phyloP scores from a whole-genome alignment of 805 yeast genomes.

The Candida koratica region DNA sequence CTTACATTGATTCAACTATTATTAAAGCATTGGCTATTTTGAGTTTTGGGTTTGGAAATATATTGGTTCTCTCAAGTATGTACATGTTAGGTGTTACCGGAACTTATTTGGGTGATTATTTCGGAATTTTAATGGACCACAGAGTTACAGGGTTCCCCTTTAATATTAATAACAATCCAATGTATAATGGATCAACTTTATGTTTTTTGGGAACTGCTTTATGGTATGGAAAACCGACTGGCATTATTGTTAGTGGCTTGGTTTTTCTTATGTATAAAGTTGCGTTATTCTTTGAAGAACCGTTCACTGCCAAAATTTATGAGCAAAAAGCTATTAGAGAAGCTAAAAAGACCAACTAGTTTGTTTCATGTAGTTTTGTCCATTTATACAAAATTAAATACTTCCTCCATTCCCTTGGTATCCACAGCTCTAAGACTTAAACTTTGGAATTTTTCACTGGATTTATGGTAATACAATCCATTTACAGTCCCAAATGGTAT shows the following conservation, averaged over 20 bases:
- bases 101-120: conserved; percentile 94
- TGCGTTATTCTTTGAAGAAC: conserved; percentile 89
- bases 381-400: conserved; percentile 11
- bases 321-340: conserved; percentile 31
- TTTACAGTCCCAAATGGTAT: conserved; percentile 60
- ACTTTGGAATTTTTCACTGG: conserved; percentile 78
- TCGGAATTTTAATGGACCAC: conserved; percentile 89
- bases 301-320: conserved; percentile 89
- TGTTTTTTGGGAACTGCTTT: conserved; percentile 89
- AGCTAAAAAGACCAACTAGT: conserved; percentile 5
- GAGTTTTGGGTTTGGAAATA: conserved; percentile 65
- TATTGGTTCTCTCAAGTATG: conserved; percentile 83
- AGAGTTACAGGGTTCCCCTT: conserved; percentile 93
- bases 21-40: conserved; percentile 51
- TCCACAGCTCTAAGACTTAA: conserved; percentile 58
- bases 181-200: conserved; percentile 91
- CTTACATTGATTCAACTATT: conserved; percentile 39
- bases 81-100: conserved; percentile 92
- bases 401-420: conserved; percentile 35
- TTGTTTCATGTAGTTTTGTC: no score
- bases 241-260: conserved; percentile 63
- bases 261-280: conserved; percentile 80
- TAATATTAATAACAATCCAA: conserved; percentile 86
- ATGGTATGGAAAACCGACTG: conserved; percentile 87
- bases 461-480: conserved; percentile 79